Base-by-base conservation (phyloP, 2,329 filamentous ascomycete genomes). In the Paecilomyces sp. region DNA sequence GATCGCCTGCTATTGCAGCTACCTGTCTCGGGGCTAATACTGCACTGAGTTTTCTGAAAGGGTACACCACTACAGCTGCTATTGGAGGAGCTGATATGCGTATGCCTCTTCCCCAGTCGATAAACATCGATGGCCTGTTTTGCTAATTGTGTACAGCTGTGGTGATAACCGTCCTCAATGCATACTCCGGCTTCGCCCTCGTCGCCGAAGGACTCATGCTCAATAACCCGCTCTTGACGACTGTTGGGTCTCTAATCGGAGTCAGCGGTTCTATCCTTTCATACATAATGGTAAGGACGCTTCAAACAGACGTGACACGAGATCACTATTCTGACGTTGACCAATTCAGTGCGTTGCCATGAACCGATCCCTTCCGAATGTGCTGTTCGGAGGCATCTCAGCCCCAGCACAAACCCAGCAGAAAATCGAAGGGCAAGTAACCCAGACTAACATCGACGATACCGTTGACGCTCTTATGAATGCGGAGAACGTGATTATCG, bases 71-170 rank as follows among this genome's bases (percentile, higher is more conserved):
- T 0, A 96, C 92, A 0, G 84, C 91, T 1, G 90, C 90, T 0
- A 95, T 96, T 68, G 92, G 92, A 24, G 92, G 91, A n/a, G 91
- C 91, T 12, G 92, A 96, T 69, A 96, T 96, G 91, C 91, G 85
- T 75, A 77, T 41, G 72, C 69, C 41, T 13, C 7, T 22, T 13
- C 2, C 15, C 25, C 25, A 6, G 25, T 28, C 6, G 25, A 28
- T 6, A 28, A 3, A 28, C 6, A 6, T 28, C 25, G 25, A 28
- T 28, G 2, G 3, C 6, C 25, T 28, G 6, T 6, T 28, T 28
- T 28, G 25, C 25, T 28, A 28, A 28, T 28, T n/a, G 13, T 15
- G 18, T 34, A n/a, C 63, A 82, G 80, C 88, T 13, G 91, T 95
- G 4, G 90, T 94, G 33, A 95, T 95, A 63, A 95, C 91, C 0